Evolutionary conservation across 441 rosid genomes (phyloP), one percentile per base, ranked within the genome.

Genomic region (Flueggea neowawraea): DNA sequence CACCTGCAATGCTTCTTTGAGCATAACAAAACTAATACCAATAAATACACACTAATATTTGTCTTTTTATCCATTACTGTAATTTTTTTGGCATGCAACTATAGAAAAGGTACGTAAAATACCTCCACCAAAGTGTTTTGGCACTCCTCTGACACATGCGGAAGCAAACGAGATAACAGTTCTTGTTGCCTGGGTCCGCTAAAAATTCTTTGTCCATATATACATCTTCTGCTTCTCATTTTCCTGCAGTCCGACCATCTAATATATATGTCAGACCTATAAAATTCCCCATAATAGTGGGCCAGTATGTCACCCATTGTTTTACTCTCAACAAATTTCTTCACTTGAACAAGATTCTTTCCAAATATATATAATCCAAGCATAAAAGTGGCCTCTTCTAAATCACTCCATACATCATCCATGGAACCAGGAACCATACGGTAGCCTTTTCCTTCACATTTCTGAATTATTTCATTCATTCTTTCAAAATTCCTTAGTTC

Each of bases 331-430:
- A 82, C 75, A 69, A 84, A 82, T 57, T 72, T 82, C 78, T 74
- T 64, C 65, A 82, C 78, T 61, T 56, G 79, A 65, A 72, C 70
- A 69, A 84, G 76, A 71, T 80, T 73, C 72, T 82, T 84, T 44
- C 87, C 87, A 31, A 84, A 84, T 60, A 80, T 76, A 61, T 82
- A 84, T 54, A 84, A 73, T 58, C 85, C 79, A 31, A 91, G 96
- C 62, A 89, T 81, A 77, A 91, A 87, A 73, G 78, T 67, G 36
- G 73, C 75, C 43, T 55, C 73, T 71, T 91, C 93, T 17, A 69
- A 31, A 52, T 71, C 78, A 63, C 54, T 69, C 95, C 95, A 91
- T 52, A 77, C 47, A 52, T 78, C 79, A 45, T 80, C 73, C 33
- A 66, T 33, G 55, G 75, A 71, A 57, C 86, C 92, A 48, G 97